Evolutionary conservation across 768 basidiomycete genomes (phyloP).

Genomic region (Gautieria morchelliformis): DNA sequence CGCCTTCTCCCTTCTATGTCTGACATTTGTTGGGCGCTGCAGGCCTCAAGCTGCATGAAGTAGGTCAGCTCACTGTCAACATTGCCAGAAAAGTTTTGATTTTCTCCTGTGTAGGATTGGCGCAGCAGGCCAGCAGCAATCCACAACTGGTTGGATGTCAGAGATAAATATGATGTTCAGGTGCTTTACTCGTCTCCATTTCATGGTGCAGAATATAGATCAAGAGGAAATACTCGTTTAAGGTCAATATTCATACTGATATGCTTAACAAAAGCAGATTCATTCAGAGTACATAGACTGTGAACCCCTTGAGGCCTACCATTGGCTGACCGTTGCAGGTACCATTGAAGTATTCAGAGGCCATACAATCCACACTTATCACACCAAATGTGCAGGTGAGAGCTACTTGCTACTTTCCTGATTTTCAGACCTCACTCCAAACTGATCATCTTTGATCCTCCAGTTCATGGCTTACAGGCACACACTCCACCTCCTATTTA

Average conservation of each 20-base stretch:
- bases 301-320: background rate
- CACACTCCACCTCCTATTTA: no score
- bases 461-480: no score
- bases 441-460: no score
- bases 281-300: conserved; percentile 62
- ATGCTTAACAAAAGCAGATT: conserved; percentile 97
- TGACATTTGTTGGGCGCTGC: conserved; percentile 84
- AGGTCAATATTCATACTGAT: conserved; percentile 94
- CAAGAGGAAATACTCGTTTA: background rate
- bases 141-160: conserved; percentile 65
- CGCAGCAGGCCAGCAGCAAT: conserved; percentile 83
- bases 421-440: background rate
- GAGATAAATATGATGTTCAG: conserved; percentile 90
- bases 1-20: conserved; percentile 84
- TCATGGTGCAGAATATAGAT: background rate
- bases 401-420: background rate
- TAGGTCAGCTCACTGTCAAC: conserved; percentile 7
- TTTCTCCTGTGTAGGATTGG: conserved; percentile 52
- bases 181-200: conserved; percentile 26
- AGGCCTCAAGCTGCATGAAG: conserved; percentile 90
- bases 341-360: conserved; percentile 86
- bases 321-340: conserved; percentile 30
- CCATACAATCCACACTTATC: conserved; percentile 94
- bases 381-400: conserved; percentile 87
- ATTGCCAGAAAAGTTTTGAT: background rate